These are phyloP conservation scores for Phaeolepiota aurea DNA, from an alignment of 768 basidiomycete genomes.

Conservation along the genomic window DNA sequence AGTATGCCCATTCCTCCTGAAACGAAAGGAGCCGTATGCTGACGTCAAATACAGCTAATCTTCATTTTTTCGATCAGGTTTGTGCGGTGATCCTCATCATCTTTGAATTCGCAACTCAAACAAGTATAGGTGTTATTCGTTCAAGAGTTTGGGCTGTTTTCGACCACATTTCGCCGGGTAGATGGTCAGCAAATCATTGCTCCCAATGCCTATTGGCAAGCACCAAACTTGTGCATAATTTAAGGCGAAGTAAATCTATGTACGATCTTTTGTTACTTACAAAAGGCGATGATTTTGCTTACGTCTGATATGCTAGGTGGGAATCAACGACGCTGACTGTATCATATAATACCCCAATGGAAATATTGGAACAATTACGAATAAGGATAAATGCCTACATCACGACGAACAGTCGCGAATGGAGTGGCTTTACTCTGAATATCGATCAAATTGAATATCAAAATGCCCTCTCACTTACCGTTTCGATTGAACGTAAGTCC, in stretches of 20 bases:
- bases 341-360: conserved; percentile 63
- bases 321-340: conserved; percentile 62
- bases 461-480: conserved; percentile 57
- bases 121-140: conserved; percentile 49
- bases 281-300: no score
- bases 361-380: conserved; percentile 59
- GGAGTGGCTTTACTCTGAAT: conserved; percentile 55
- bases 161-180: conserved; percentile 71
- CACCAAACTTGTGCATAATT: conserved; percentile 71
- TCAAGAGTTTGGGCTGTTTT: conserved; percentile 73
- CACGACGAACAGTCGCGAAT: conserved; percentile 58
- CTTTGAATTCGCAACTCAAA: conserved; percentile 1
- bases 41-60: conserved; percentile 41
- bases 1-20: conserved; percentile 25
- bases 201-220: conserved; percentile 67
- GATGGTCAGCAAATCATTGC: conserved; percentile 78
- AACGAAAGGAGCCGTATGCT: not conserved
- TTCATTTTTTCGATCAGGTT: conserved; percentile 74
- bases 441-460: conserved; percentile 79
- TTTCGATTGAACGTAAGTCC: conserved; percentile 65
- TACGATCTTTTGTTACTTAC: conserved; percentile 19
- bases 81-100: conserved; percentile 1
- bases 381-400: conserved; percentile 54
- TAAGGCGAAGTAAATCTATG: conserved; percentile 71
- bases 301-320: conserved; percentile 30